These are phyloP conservation scores for Triticum turgidum DNA, from an alignment of 176 grass and related monocot genomes.

Conservation along the genomic window DNA sequence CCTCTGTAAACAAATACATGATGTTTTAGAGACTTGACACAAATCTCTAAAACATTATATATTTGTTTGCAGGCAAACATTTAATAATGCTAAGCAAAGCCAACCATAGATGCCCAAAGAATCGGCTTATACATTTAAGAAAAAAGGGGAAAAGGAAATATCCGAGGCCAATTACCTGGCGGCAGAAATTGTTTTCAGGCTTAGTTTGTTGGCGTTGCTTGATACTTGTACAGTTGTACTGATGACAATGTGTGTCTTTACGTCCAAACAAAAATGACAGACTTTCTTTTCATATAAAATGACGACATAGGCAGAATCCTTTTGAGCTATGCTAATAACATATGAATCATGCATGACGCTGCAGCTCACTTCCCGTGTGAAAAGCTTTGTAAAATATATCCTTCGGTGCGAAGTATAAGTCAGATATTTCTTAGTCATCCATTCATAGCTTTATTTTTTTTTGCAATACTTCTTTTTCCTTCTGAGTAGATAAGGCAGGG, in stretches of 20 bases:
- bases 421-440: neutral
- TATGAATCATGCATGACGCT: neutral
- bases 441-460: neutral
- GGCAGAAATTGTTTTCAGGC: neutral
- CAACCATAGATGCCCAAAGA: too few species aligned
- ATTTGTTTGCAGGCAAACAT: too few species aligned
- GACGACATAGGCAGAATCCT: neutral
- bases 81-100: too few species aligned
- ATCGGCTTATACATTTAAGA: too few species aligned
- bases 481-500: conserved; percentile 24
- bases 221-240: neutral
- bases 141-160: too few species aligned
- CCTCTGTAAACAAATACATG: too few species aligned
- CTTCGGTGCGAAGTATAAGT: conserved; percentile 17
- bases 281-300: neutral
- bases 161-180: neutral
- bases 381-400: conserved; percentile 2
- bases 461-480: neutral
- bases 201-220: neutral
- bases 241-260: neutral
- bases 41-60: too few species aligned
- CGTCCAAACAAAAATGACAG: neutral
- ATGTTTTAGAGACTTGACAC: too few species aligned
- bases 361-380: neutral
- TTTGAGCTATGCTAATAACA: neutral